Conservation (phyloP, 257 asterid genomes). For the Solanum chiquidenum region DNA sequence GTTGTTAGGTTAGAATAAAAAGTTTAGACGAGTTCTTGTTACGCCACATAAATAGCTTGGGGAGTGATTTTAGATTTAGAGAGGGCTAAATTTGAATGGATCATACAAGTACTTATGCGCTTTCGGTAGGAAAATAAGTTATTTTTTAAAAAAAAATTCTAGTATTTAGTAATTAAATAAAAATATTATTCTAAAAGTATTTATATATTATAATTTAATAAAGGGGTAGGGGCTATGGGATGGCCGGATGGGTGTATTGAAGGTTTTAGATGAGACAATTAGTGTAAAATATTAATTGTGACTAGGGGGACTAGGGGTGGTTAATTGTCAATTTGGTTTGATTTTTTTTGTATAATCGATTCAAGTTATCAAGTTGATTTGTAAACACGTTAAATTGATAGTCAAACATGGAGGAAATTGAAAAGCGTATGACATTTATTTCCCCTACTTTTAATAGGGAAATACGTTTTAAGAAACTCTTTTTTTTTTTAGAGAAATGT, state of each 20-base stretch:
- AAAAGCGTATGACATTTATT: not conserved
- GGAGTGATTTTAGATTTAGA: not conserved
- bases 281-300: not conserved
- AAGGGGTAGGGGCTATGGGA: not conserved
- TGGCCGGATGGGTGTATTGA: not conserved
- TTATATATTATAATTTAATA: not conserved
- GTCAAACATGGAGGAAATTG: too few relatives aligned
- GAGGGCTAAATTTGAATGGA: not conserved
- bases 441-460: fast-evolving
- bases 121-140: fast-evolving
- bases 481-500: not conserved
- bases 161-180: not conserved
- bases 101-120: not conserved
- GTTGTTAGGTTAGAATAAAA: not conserved
- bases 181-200: not conserved
- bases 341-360: not conserved
- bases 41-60: not conserved
- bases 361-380: too few relatives aligned
- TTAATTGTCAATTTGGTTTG: too few relatives aligned
- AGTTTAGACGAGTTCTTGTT: not conserved
- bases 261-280: not conserved
- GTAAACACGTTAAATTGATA: too few relatives aligned
- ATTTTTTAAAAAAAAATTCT: not conserved
- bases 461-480: not conserved
- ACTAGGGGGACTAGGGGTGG: not conserved